Conservation (phyloP, 108 stramenopile genomes). For the Cylindrotheca fusiformis region DNA sequence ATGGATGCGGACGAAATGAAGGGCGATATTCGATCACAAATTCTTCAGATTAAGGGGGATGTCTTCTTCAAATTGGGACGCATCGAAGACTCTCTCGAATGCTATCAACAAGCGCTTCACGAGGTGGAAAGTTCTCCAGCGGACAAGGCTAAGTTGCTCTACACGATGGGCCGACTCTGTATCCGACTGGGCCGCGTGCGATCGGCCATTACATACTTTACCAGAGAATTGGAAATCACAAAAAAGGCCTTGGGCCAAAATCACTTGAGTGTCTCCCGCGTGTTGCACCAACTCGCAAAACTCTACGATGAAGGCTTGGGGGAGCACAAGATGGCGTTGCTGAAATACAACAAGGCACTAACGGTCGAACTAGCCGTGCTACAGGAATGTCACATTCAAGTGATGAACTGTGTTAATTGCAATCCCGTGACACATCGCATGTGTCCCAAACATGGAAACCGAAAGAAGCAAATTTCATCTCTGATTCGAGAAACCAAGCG, state of each 20-base stretch:
- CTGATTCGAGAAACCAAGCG: constrained; percentile 39
- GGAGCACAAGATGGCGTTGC: constrained; percentile 22
- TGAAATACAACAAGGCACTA: constrained; percentile 32
- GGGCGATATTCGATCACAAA: constrained; percentile 17
- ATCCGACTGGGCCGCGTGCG: constrained; percentile 13
- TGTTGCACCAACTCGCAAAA: constrained; percentile 29
- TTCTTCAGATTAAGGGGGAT: constrained; percentile 37
- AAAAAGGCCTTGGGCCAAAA: constrained; percentile 20
- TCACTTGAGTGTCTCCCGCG: constrained; percentile 26
- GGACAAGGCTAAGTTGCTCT: constrained; percentile 34
- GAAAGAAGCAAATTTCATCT: constrained; percentile 7
- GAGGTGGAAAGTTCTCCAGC: constrained; percentile 21
- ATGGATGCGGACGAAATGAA: constrained; percentile 3
- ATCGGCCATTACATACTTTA: constrained; percentile 31
- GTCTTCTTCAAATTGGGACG: constrained; percentile 30
- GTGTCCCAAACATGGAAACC: constrained; percentile 23
- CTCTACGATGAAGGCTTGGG: constrained; percentile 33
- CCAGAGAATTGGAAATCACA: constrained; percentile 31
- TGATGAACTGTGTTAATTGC: constrained; percentile 13
- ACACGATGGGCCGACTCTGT: constrained; percentile 28
- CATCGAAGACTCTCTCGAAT: constrained; percentile 20
- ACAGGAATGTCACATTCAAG: constrained; percentile 14
- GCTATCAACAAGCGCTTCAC: constrained; percentile 25
- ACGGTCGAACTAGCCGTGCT: constrained; percentile 28
- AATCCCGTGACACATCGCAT: constrained; percentile 19